A percentile compares a stretch with the other conserved stretches of the same genome.
Conservation (phyloP, 225 moss, liverwort and hornwort species). For the Rhytidiadelphus loreus region DNA sequence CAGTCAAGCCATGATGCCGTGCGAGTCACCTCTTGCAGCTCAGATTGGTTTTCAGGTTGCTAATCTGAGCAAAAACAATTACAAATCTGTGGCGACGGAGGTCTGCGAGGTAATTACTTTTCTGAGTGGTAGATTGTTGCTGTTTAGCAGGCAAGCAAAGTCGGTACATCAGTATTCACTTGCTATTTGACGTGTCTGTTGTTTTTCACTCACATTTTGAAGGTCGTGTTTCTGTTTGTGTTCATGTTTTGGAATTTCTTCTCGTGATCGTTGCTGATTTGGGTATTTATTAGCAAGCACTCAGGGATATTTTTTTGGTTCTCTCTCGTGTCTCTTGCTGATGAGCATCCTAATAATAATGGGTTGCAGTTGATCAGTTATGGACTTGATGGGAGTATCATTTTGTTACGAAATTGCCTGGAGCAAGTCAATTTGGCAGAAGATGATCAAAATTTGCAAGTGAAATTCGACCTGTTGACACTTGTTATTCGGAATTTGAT, state of each 20-base stretch:
- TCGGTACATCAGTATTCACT: neutral
- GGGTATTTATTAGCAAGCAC: neutral
- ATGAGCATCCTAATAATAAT: constrained; percentile 1
- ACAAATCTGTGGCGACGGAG: constrained; percentile 73
- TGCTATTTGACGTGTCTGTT: neutral
- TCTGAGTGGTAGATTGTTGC: neutral
- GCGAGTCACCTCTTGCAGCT: constrained; percentile 80
- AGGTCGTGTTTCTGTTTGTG: neutral
- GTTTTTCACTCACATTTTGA: neutral
- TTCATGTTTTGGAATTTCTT: neutral
- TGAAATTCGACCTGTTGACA: constrained; percentile 77
- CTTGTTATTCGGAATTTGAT: constrained; percentile 64
- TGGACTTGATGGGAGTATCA: constrained; percentile 85
- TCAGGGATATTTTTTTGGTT: neutral
- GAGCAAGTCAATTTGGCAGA: constrained; percentile 85
- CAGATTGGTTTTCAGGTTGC: constrained; percentile 96
- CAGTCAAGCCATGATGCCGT: constrained; percentile 66
- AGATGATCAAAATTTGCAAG: constrained; percentile 72
- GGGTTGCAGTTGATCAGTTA: constrained; percentile 68
- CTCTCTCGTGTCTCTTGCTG: neutral
- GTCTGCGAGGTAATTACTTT: constrained; percentile 55
- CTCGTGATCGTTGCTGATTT: neutral
- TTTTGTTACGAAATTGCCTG: constrained; percentile 84
- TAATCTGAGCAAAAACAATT: constrained; percentile 76
- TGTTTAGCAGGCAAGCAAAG: neutral